These are phyloP conservation scores for Oryza longistaminata DNA, from an alignment of 176 grass and related monocot species.

Conservation along the genomic window DNA sequence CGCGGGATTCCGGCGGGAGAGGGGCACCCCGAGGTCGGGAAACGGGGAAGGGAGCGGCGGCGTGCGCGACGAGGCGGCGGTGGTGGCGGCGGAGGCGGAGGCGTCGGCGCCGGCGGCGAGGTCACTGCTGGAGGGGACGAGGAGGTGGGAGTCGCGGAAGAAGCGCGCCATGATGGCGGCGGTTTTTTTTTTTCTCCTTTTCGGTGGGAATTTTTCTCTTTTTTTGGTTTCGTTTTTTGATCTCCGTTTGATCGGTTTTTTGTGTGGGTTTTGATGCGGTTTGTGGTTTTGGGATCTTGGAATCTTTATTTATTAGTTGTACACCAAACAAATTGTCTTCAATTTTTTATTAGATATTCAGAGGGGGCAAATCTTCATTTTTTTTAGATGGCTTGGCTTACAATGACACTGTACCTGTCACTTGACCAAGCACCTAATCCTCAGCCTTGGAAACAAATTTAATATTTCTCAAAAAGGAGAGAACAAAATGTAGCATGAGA, in stretches of 20 bases:
- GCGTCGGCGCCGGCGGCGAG: conserved; percentile 2
- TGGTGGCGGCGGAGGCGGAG: not conserved
- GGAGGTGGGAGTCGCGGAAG: conserved; percentile 23
- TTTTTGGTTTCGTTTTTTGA: not conserved
- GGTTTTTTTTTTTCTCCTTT: not conserved
- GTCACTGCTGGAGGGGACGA: not conserved
- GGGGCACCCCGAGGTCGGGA: conserved; percentile 48
- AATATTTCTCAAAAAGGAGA: too few species aligned
- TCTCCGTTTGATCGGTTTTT: not conserved
- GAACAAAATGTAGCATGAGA: too few species aligned
- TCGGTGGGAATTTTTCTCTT: not conserved
- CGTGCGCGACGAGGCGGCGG: not conserved
- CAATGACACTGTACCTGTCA: not conserved
- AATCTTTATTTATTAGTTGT: too few species aligned
- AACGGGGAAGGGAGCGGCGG: conserved; percentile 54
- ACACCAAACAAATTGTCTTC: not conserved
- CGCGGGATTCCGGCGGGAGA: conserved; percentile 68
- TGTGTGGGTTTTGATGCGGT: not conserved
- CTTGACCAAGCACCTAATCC: not conserved
- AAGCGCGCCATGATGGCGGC: conserved; percentile 39
- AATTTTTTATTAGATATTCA: not conserved
- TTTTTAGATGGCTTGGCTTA: not conserved
- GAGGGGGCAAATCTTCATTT: not conserved
- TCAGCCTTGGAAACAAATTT: not conserved
- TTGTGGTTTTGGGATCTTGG: not conserved